Evolutionary conservation across 441 rosid genomes (phyloP).

Genomic region (Pelargonium cotyledonis): DNA sequence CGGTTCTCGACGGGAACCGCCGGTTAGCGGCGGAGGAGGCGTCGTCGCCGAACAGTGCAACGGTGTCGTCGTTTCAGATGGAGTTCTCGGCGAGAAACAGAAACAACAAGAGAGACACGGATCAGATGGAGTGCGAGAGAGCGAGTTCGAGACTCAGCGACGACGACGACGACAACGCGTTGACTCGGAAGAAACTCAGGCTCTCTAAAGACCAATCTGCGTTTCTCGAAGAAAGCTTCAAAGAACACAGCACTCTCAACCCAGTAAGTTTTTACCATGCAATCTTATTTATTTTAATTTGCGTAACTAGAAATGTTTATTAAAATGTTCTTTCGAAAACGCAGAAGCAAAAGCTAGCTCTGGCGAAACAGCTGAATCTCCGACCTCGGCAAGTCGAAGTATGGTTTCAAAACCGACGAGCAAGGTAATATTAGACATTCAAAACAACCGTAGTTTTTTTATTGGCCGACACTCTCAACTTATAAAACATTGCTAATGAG

Average conservation of each 20-base stretch:
- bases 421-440: constrained; percentile 41
- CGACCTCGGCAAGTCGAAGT: constrained; percentile 98
- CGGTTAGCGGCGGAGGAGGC: constrained; percentile 22
- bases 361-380: constrained; percentile 86
- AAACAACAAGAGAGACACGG: constrained; percentile 45
- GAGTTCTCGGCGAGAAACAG: constrained; percentile 56
- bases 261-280: constrained; percentile 50
- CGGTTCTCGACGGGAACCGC: no score
- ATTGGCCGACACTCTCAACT: no score
- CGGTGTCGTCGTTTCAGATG: constrained; percentile 66
- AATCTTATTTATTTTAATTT: neutral
- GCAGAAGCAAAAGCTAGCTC: constrained; percentile 81
- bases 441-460: no score
- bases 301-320: no score
- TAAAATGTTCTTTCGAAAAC: neutral
- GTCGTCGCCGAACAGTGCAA: constrained; percentile 56
- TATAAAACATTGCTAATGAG: no score
- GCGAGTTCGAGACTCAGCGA: constrained; percentile 46
- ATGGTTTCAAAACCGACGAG: constrained; percentile 95
- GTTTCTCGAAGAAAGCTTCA: constrained; percentile 89
- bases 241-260: constrained; percentile 83
- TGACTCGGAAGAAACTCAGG: constrained; percentile 78
- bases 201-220: constrained; percentile 90
- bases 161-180: constrained; percentile 71
- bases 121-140: constrained; percentile 41